Conservation (phyloP, 225 moss, liverwort and hornwort genomes). For the Pleurozium schreberi region DNA sequence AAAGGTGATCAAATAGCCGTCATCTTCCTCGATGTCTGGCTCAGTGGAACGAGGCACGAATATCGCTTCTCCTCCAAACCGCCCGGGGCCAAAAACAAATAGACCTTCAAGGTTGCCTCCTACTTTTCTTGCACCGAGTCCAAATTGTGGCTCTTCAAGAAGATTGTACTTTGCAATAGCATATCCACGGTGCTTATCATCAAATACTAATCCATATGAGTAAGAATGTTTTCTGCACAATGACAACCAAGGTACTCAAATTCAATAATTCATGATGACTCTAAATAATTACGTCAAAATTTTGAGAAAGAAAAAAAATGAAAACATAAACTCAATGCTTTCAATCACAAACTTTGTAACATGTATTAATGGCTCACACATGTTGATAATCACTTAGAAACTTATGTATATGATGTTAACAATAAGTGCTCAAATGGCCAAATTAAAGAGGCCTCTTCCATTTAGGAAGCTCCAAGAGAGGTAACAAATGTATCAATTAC, state of each 20-base stretch:
- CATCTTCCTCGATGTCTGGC: conserved; percentile 22
- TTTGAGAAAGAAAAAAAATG: neutral
- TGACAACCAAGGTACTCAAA: neutral
- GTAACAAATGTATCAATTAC: neutral
- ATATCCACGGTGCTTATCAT: neutral
- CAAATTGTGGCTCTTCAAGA: neutral
- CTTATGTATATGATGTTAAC: neutral
- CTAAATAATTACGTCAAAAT: neutral
- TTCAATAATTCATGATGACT: neutral
- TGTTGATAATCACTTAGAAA: no score
- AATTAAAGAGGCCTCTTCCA: neutral
- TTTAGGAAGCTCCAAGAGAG: no score
- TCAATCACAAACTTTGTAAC: neutral
- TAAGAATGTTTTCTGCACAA: neutral
- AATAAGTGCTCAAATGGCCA: neutral
- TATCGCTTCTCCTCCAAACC: conserved; percentile 38
- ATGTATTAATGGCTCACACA: neutral
- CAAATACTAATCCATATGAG: neutral
- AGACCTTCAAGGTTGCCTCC: conserved; percentile 47
- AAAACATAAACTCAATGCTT: neutral
- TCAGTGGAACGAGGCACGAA: conserved; percentile 27
- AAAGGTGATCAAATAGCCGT: conserved; percentile 47
- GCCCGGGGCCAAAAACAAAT: conserved; percentile 15
- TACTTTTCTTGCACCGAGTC: neutral
- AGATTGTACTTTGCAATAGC: neutral